Base-by-base conservation (phyloP, 768 basidiomycete genomes). In the Boletus huronensis region DNA sequence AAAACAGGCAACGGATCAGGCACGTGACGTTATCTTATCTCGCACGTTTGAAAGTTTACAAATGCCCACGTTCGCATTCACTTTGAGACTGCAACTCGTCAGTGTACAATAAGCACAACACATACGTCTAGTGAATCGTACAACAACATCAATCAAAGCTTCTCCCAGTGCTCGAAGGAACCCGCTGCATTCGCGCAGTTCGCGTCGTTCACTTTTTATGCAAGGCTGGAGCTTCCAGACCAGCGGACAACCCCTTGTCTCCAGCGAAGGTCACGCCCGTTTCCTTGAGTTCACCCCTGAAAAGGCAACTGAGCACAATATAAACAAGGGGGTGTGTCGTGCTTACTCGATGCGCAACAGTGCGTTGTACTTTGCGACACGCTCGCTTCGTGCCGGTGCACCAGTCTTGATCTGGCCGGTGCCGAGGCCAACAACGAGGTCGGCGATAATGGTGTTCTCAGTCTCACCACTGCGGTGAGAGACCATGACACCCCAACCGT, bases 381-480 rank as follows among this genome's bases (percentile, higher is more conserved):
- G 96, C 79, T 98, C 97, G 65, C 86, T 89, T 59, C 95, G 83
- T 58, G 93, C 93, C 34, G 95, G 96, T 40, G 95, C 95, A 76
- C 96, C 96, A 44, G 96, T 97, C 87, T 99, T 98, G 82, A 98
- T 97, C 76, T 96, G 89, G 59, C 94, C 94, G 55, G 81, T 82
- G 60, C 88, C 87, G 62, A 98, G 91, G 45, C 90, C 97, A 63
- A 98, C 94, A 58, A 87, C 85, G 61, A 98, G 86, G 74, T 98
- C 94, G 58, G 95, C 93, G 66, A 98, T 98, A 74, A 93, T 80
- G 51, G 93, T 95, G 78, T 93, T 94, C 77, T 97, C 95, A 34
- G 96, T 98, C 82, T 98, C 96, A 68, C 96, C 96, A 62, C 90
- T 93, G 63, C 97, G 94, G 82, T 98, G 97, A 50, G 95, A 98